A percentile compares a stretch with the other conserved stretches of the same genome.
Evolutionary conservation across 352 stramenopile species (phyloP).

Genomic region (Thalassiosira pacifica): DNA sequence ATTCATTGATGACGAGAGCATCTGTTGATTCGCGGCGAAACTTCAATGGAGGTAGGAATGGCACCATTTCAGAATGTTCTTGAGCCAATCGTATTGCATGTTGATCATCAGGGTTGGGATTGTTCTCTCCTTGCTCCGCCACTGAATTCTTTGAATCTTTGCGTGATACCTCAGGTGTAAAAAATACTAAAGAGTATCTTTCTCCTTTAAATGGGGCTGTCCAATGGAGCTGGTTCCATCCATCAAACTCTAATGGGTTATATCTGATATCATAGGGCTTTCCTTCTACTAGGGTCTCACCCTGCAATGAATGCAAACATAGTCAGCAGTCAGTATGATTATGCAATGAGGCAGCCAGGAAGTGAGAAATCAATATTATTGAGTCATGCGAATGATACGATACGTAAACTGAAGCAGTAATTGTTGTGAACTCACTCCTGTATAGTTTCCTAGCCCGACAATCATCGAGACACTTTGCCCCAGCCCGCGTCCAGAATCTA

Average conservation of each 20-base stretch:
- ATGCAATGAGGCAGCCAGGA: too few relatives aligned
- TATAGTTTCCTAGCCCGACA: slow-evolving; percentile 85
- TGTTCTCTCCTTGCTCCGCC: background rate
- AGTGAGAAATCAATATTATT: too few relatives aligned
- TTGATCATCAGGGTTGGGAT: slow-evolving; percentile 42
- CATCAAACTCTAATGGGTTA: slow-evolving; percentile 87
- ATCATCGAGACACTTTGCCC: slow-evolving; percentile 86
- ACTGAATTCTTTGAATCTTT: slow-evolving; percentile 9
- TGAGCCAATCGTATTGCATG: slow-evolving; percentile 36
- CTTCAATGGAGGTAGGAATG: slow-evolving; percentile 48
- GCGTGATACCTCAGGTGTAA: slow-evolving; percentile 81
- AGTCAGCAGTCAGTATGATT: too few relatives aligned
- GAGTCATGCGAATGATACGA: too few relatives aligned
- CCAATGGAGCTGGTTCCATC: slow-evolving; percentile 89
- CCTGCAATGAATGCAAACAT: too few relatives aligned
- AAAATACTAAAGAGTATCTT: slow-evolving; percentile 89
- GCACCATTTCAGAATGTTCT: slow-evolving; percentile 41
- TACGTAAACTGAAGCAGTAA: too few relatives aligned
- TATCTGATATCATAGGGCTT: slow-evolving; percentile 85
- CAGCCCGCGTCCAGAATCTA: slow-evolving; percentile 83
- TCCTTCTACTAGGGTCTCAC: slow-evolving; percentile 86
- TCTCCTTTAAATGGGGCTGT: slow-evolving; percentile 87
- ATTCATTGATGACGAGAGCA: slow-evolving; percentile 66
- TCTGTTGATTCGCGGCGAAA: slow-evolving; percentile 69
- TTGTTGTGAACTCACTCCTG: slow-evolving; percentile 24